A percentile compares a stretch with the other conserved stretches of the same genome.
phyloP scores from a whole-genome alignment of 331 rosid genomes.

The Acacia concinna region DNA sequence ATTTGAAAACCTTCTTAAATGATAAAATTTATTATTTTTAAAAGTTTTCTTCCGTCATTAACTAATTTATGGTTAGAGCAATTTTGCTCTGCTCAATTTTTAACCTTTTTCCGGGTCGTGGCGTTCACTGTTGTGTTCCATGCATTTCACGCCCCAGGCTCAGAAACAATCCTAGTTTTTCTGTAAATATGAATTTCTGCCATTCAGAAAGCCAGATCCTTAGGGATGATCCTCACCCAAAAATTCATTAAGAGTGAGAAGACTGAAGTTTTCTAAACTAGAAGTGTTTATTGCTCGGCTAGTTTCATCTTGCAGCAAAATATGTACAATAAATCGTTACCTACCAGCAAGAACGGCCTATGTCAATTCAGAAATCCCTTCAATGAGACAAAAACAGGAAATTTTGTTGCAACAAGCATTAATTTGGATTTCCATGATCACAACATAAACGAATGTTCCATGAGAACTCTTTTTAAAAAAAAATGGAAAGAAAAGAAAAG shows the following conservation, averaged over 20 bases:
- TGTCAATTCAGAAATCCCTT: not conserved
- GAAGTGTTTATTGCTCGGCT: not conserved
- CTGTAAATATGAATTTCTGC: not conserved
- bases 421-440: not conserved
- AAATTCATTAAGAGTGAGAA: too few species aligned
- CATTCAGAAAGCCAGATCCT: not conserved
- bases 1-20: too few species aligned
- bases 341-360: too few species aligned
- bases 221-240: not conserved
- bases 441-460: not conserved
- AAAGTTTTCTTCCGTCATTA: too few species aligned
- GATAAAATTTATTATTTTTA: too few species aligned
- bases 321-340: not conserved
- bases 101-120: too few species aligned
- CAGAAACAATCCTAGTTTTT: not conserved
- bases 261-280: not conserved
- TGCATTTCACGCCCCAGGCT: not conserved
- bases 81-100: too few species aligned
- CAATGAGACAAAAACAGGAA: not conserved
- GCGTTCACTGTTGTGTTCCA: not conserved
- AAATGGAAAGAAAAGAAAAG: not conserved
- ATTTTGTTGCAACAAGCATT: not conserved
- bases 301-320: not conserved
- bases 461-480: not conserved
- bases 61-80: too few species aligned